Conservation (phyloP, 1,284 basidiomycete genomes). For the Pascua sp. region DNA sequence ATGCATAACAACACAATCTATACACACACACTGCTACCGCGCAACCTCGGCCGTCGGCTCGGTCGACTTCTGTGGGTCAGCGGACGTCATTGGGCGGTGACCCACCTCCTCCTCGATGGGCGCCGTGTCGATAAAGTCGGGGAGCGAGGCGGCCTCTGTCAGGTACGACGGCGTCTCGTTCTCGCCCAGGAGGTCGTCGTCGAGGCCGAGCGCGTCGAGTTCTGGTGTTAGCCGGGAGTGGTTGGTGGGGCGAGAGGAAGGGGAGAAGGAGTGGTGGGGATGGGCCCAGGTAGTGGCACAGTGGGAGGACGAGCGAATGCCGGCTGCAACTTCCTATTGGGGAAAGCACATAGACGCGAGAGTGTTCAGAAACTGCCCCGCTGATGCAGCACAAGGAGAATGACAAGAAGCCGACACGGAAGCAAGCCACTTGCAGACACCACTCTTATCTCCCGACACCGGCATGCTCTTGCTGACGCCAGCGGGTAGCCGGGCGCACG, state of each 20-base stretch:
- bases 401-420: no score
- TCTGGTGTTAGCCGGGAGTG: slow-evolving; percentile 62
- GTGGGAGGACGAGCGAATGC: no score
- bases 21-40: slow-evolving; percentile 11
- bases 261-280: no score
- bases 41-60: slow-evolving; percentile 28
- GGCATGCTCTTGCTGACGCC: not conserved
- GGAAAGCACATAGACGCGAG: no score
- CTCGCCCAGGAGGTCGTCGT: slow-evolving; percentile 68
- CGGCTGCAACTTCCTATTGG: no score
- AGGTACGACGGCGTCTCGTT: slow-evolving; percentile 84
- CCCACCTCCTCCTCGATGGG: slow-evolving; percentile 54
- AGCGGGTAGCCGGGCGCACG: not conserved
- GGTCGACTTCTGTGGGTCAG: slow-evolving; percentile 1
- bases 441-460: no score
- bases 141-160: slow-evolving; percentile 73
- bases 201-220: slow-evolving; percentile 72
- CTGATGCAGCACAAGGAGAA: no score
- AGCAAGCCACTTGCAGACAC: no score
- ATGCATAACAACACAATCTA: no score
- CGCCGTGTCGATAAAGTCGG: slow-evolving; percentile 83
- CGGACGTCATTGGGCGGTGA: not conserved
- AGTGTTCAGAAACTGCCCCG: no score
- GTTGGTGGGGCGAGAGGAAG: no score
- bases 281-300: no score